A percentile compares a stretch with the other conserved stretches of the same genome.
These are phyloP conservation scores for Saturnispora silvae DNA, from an alignment of 805 yeast species.

Conservation along the genomic window DNA sequence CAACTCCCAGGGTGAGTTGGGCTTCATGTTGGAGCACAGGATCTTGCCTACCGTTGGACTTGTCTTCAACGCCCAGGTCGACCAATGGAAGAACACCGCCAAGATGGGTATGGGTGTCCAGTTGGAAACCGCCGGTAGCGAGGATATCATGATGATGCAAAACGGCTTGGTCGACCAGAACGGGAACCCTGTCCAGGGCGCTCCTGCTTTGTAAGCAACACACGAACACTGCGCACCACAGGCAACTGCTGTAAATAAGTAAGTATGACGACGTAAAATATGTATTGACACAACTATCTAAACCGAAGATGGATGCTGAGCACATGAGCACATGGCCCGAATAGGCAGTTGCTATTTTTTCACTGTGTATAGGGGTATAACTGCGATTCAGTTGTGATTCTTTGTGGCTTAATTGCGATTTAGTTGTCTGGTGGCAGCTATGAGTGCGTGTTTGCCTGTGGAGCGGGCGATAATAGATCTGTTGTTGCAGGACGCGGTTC, in stretches of 20 bases:
- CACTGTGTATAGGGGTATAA: too few relatives aligned
- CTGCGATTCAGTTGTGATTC: too few relatives aligned
- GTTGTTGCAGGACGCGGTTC: too few relatives aligned
- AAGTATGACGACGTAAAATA: too few relatives aligned
- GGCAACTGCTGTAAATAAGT: neutral
- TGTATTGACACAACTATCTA: too few relatives aligned
- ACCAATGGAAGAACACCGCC: conserved; percentile 69
- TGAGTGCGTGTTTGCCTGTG: too few relatives aligned
- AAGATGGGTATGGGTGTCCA: conserved; percentile 90
- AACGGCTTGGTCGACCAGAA: conserved; percentile 74
- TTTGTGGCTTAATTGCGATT: too few relatives aligned
- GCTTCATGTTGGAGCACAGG: conserved; percentile 86
- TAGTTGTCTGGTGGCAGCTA: too few relatives aligned
- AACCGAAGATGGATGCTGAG: too few relatives aligned
- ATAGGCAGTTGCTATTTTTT: too few relatives aligned
- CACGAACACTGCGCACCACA: neutral
- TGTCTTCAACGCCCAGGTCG: conserved; percentile 81
- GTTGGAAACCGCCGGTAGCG: conserved; percentile 91
- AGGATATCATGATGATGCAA: conserved; percentile 85
- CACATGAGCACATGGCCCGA: too few relatives aligned
- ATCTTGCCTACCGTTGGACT: conserved; percentile 85
- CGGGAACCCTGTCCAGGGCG: conserved; percentile 80
- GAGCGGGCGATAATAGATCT: too few relatives aligned
- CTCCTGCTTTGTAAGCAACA: conserved; percentile 47
- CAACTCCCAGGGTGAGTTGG: conserved; percentile 84